Evolutionary conservation across 2,329 filamentous ascomycete species (phyloP).

Genomic region (Corynespora cassiicola): DNA sequence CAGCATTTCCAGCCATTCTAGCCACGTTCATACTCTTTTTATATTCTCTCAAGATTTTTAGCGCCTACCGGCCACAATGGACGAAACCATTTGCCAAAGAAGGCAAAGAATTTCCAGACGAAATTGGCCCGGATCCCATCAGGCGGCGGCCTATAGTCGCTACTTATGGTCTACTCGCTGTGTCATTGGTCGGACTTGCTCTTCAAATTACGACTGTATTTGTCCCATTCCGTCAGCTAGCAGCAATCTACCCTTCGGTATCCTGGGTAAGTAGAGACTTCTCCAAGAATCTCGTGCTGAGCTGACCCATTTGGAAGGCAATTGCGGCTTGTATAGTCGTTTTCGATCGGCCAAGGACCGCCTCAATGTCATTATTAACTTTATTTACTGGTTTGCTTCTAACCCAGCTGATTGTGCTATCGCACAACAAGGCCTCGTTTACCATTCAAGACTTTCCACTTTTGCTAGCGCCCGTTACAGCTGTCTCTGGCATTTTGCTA

Average conservation of each 20-base stretch:
- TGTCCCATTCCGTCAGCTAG: conserved; percentile 20
- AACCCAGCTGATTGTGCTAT: conserved; percentile 42
- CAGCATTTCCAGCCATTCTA: conserved; percentile 45
- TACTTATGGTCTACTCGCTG: conserved; percentile 30
- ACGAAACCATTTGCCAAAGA: conserved; percentile 56
- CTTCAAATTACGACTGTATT: conserved; percentile 34
- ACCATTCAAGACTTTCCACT: conserved; percentile 41
- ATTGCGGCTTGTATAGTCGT: conserved; percentile 43
- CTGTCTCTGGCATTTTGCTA: conserved; percentile 56
- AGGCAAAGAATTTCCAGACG: conserved; percentile 31
- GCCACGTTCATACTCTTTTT: conserved; percentile 45
- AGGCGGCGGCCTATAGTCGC: conserved; percentile 33
- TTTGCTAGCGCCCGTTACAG: conserved; percentile 45
- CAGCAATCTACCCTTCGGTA: conserved; percentile 32
- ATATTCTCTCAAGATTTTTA: conserved; percentile 39
- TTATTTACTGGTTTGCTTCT: conserved; percentile 42
- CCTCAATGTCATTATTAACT: conserved; percentile 48
- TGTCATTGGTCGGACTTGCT: conserved; percentile 32
- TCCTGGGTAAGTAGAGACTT: conserved; percentile 37
- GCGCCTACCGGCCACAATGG: conserved; percentile 56
- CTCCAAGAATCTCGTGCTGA: background rate
- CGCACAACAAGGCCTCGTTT: conserved; percentile 20
- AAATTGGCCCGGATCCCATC: conserved; percentile 36
- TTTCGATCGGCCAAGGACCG: conserved; percentile 48
- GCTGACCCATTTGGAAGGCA: conserved; percentile 37